phyloP scores from a whole-genome alignment of 139 green algal species.

The Parachlorella kessleri region DNA sequence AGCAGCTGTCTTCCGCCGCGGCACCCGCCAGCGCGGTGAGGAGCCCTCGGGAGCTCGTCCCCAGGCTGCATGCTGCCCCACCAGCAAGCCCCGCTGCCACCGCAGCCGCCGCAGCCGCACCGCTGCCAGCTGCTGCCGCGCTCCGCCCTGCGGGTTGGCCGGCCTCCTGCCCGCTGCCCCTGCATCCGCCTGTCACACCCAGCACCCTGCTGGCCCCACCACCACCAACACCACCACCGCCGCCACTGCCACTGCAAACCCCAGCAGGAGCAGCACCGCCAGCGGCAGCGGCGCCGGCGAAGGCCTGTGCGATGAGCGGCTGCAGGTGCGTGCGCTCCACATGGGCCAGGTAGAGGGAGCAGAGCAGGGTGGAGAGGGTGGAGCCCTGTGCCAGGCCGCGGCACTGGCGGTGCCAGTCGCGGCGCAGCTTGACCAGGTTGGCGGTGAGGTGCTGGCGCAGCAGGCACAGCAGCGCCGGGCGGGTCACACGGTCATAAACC shows the following conservation, averaged over 20 bases:
- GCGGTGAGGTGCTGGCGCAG: slow-evolving; percentile 73
- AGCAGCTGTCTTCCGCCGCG: slow-evolving; percentile 3
- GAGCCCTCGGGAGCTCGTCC: not conserved
- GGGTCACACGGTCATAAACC: slow-evolving; percentile 37
- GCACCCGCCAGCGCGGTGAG: slow-evolving; percentile 25
- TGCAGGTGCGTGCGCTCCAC: slow-evolving; percentile 72
- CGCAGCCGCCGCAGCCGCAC: not conserved
- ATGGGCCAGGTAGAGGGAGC: slow-evolving; percentile 88
- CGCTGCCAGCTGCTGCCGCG: not conserved
- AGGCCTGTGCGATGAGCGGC: slow-evolving; percentile 51
- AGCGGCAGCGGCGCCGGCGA: not conserved
- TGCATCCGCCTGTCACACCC: not conserved
- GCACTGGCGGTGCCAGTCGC: slow-evolving; percentile 70
- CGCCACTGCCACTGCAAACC: too few species aligned
- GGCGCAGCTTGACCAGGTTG: slow-evolving; percentile 75
- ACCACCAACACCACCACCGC: too few species aligned
- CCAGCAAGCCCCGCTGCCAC: not conserved
- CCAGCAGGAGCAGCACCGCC: not conserved
- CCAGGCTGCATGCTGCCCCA: not conserved
- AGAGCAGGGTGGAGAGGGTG: slow-evolving; percentile 85
- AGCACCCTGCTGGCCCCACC: too few species aligned
- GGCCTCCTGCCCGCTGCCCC: too few species aligned
- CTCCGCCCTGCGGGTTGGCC: not conserved
- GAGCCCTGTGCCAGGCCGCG: slow-evolving; percentile 83
- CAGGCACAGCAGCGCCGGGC: slow-evolving; percentile 41